Conservation (phyloP, 1,284 basidiomycete genomes). For the Dichomitus squalens region DNA sequence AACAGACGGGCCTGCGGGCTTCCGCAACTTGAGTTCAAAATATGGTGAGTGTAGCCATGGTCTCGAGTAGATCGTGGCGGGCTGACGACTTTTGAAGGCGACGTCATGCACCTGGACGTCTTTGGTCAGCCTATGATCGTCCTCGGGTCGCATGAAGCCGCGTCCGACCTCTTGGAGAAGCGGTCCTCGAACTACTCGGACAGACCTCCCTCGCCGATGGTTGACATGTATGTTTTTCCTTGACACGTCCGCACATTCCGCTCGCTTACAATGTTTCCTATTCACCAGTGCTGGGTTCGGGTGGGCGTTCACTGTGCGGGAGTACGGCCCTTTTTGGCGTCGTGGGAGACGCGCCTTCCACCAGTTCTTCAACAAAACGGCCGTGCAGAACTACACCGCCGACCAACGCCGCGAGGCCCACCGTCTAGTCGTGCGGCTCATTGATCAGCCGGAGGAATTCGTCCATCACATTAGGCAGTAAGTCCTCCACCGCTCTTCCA, state of each 20-base stretch:
- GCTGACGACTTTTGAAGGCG: not conserved
- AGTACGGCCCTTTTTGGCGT: slow-evolving; percentile 15
- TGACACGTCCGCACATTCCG: not conserved
- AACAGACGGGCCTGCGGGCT: not conserved
- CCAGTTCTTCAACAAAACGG: slow-evolving; percentile 19
- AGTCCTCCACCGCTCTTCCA: not conserved
- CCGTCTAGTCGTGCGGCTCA: slow-evolving; percentile 7
- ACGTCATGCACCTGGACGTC: slow-evolving; percentile 1
- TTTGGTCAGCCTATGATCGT: slow-evolving; percentile 3
- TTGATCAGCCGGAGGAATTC: slow-evolving; percentile 8
- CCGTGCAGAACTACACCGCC: slow-evolving; percentile 1
- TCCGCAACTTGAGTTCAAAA: not conserved
- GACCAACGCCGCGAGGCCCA: slow-evolving; percentile 8
- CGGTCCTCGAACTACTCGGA: slow-evolving; percentile 4
- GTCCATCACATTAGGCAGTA: slow-evolving; percentile 19
- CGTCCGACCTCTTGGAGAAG: slow-evolving; percentile 3
- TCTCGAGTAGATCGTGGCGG: no score
- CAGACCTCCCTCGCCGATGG: not conserved
- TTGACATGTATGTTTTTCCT: not conserved
- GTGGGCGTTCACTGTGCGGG: slow-evolving; percentile 12
- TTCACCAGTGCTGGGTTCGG: slow-evolving; percentile 11
- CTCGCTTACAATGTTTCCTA: not conserved
- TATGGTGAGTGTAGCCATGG: not conserved
- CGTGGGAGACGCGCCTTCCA: slow-evolving; percentile 13
- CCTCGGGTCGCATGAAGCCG: slow-evolving; percentile 2